Evolutionary conservation across 768 basidiomycete species (phyloP).

Genomic region (Termitomyces sp.): DNA sequence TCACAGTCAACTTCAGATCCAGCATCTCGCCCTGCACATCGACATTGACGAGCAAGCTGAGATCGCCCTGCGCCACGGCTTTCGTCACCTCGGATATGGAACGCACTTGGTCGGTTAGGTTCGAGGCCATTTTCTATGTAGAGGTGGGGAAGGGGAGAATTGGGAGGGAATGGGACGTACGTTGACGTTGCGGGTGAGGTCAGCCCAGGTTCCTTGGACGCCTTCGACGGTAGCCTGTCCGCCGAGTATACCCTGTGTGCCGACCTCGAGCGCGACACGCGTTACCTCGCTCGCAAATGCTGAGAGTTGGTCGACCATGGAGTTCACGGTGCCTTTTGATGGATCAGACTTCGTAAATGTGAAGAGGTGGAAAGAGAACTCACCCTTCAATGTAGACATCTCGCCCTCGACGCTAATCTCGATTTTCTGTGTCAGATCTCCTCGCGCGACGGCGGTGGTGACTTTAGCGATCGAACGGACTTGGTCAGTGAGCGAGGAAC

Average conservation of each 20-base stretch:
- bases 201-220: slow-evolving; percentile 91
- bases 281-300: slow-evolving; percentile 83
- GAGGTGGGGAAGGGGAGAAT: neutral
- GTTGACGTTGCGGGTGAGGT: slow-evolving; percentile 75
- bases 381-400: slow-evolving; percentile 72
- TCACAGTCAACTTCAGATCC: slow-evolving; percentile 82
- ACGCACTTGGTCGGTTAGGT: slow-evolving; percentile 81
- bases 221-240: slow-evolving; percentile 88
- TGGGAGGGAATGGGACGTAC: too few relatives aligned
- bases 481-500: slow-evolving; percentile 71
- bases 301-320: slow-evolving; percentile 90
- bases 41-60: slow-evolving; percentile 80
- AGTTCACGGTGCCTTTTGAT: slow-evolving; percentile 63
- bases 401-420: slow-evolving; percentile 85
- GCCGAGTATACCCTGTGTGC: slow-evolving; percentile 85
- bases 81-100: slow-evolving; percentile 91
- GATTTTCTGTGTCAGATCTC: slow-evolving; percentile 90
- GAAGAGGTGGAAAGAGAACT: neutral
- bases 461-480: slow-evolving; percentile 82
- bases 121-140: slow-evolving; percentile 79
- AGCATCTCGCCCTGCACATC: slow-evolving; percentile 95
- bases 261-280: slow-evolving; percentile 82
- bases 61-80: slow-evolving; percentile 81
- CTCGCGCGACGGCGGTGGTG: slow-evolving; percentile 85
- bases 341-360: too few relatives aligned